Percentiles rank a stretch among this genome's conserved stretches.
These are phyloP conservation scores for Trichoderma brevicompactum DNA, from an alignment of 2,329 filamentous ascomycete species.

Conservation along the genomic window DNA sequence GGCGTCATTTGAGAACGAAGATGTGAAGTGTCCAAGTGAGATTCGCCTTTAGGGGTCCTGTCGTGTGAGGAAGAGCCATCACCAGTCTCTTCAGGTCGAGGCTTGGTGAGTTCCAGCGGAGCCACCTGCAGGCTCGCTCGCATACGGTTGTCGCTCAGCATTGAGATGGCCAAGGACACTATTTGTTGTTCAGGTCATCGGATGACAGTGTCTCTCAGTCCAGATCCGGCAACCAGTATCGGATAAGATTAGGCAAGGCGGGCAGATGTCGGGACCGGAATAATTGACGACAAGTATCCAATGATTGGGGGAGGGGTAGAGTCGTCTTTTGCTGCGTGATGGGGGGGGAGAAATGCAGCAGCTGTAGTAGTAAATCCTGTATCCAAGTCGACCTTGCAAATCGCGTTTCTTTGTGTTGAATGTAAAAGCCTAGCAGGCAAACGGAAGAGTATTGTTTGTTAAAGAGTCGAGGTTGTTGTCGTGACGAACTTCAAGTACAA, in stretches of 20 bases:
- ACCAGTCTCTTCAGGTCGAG: constrained; percentile 36
- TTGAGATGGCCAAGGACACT: constrained; percentile 40
- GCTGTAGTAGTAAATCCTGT: neutral
- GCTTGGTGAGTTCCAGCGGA: constrained; percentile 59
- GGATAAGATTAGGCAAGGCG: neutral
- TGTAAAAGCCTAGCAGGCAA: neutral
- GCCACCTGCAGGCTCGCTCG: constrained; percentile 66
- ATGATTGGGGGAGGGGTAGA: neutral
- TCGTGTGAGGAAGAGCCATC: constrained; percentile 40
- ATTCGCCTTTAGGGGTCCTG: constrained; percentile 41
- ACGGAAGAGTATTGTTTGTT: neutral
- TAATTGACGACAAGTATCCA: constrained; percentile 15
- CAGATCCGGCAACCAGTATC: constrained; percentile 3
- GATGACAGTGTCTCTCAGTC: constrained; percentile 30
- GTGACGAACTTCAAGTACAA: neutral
- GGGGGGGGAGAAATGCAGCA: neutral
- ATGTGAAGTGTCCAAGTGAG: constrained; percentile 39
- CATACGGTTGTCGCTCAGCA: constrained; percentile 50
- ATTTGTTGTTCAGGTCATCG: constrained; percentile 39
- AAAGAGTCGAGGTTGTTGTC: constrained; percentile 8
- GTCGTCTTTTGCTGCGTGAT: constrained; percentile 5
- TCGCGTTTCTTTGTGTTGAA: neutral
- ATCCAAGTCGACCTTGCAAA: neutral
- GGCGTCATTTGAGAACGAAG: constrained; percentile 71
- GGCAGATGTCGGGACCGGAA: neutral